phyloP scores from a whole-genome alignment of 2,329 filamentous ascomycete genomes.

The Knufia petricola region DNA sequence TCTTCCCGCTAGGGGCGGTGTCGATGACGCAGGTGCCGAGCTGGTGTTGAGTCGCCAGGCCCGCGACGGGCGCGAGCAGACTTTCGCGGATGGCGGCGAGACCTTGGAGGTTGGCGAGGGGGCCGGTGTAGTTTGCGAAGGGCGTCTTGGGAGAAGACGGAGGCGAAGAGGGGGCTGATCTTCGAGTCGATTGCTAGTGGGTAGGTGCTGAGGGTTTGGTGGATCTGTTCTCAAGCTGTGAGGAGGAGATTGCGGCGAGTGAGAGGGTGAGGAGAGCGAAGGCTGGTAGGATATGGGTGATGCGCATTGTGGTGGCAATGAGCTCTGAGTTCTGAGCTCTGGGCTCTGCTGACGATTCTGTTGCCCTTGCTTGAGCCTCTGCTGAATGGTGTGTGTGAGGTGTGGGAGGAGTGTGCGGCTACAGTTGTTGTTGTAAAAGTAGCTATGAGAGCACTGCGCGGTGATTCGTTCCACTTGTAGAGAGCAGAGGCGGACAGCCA shows the following conservation, averaged over 20 bases:
- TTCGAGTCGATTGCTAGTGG: constrained; percentile 1
- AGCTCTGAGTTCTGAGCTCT: too few species aligned
- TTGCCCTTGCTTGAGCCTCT: not conserved
- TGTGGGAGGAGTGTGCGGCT: too few species aligned
- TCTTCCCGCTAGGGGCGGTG: not conserved
- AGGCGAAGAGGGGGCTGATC: not conserved
- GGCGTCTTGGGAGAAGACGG: not conserved
- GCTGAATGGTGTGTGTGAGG: not conserved
- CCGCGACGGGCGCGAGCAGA: not conserved
- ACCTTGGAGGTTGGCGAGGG: not conserved
- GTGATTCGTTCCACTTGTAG: too few species aligned
- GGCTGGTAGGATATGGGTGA: too few species aligned
- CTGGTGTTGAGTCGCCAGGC: not conserved
- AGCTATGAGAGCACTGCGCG: too few species aligned
- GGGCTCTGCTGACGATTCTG: not conserved
- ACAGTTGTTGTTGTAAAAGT: too few species aligned
- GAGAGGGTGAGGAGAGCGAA: not conserved
- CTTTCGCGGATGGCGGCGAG: not conserved
- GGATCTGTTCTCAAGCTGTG: not conserved
- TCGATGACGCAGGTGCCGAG: not conserved
- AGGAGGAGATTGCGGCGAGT: not conserved
- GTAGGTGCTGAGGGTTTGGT: not conserved
- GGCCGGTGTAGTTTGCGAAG: not conserved
- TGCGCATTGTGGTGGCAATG: not conserved
- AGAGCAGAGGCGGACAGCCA: too few species aligned